These are phyloP conservation scores for Xylariaceae sp. DNA, from an alignment of 2,329 filamentous ascomycete species.

Conservation along the genomic window DNA sequence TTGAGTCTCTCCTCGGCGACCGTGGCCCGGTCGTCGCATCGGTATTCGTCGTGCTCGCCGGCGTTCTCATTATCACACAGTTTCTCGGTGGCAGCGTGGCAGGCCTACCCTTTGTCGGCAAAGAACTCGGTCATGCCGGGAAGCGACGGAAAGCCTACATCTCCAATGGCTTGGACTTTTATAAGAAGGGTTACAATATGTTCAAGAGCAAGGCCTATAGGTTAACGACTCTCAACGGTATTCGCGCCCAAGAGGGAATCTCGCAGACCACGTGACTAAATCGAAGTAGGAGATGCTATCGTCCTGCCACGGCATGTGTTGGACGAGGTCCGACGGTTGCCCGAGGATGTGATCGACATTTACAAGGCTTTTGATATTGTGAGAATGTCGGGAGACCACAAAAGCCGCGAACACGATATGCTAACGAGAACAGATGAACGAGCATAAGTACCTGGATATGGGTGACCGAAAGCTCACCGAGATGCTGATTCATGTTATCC, in stretches of 20 bases:
- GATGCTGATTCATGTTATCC: conserved; percentile 16
- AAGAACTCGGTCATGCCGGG: conserved; percentile 14
- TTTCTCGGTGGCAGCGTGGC: conserved; percentile 15
- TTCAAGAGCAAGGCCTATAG: conserved; percentile 17
- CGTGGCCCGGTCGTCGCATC: conserved; percentile 11
- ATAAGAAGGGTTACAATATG: conserved; percentile 18
- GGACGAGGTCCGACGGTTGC: conserved; percentile 23
- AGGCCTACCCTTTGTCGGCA: conserved; percentile 17
- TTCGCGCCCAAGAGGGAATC: background rate
- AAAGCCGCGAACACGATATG: background rate
- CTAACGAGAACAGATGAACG: no score
- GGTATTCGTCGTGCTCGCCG: conserved; percentile 8
- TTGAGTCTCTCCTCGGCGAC: conserved; percentile 9
- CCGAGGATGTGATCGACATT: conserved; percentile 26
- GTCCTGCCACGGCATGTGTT: conserved; percentile 22
- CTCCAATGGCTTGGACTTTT: conserved; percentile 13
- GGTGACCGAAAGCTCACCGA: conserved; percentile 3
- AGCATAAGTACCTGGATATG: background rate
- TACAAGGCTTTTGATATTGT: conserved; percentile 14
- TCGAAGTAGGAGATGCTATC: conserved; percentile 4
- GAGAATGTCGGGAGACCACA: conserved; percentile 1
- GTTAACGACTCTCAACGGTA: conserved; percentile 20
- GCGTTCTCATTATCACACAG: conserved; percentile 8
- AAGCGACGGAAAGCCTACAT: conserved; percentile 20
- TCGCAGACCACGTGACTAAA: background rate